Base-by-base conservation (phyloP, 768 basidiomycete species). In the Lactifluus volemus region DNA sequence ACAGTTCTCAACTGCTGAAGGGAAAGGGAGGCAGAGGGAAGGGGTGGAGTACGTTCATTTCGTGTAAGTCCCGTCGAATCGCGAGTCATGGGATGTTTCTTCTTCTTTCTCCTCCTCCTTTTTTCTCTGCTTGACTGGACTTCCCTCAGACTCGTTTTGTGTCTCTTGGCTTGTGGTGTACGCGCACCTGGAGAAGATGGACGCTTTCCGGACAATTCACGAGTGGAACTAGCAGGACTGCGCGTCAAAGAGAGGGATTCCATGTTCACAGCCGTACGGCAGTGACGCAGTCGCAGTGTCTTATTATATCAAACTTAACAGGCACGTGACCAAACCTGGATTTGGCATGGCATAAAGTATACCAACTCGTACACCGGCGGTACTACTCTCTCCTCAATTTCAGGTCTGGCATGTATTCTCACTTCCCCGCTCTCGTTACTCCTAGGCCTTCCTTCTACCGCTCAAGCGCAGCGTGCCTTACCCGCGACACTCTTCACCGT, bases 31-130 rank as follows among this genome's bases (percentile, higher is more conserved):
- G 21, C 15, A 12, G 25, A 42, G 17, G 7, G 12, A 34, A 38
- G 42, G 15, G 55, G 39, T 30, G 55, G 41, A 34, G 51, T n/a
- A 4, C 9, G 30, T 25, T 49, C 55, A 11, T 25, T 41, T 52
- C 47, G 44, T 8, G 19, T 3, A 29, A 29, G n/a, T 11, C 19
- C 56, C 15, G 50, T 53, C 19, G 30, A 25, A 8, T 58, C 48
- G 15, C 38, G 45, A 21, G 69, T 63, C 11, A 71, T 49, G 25
- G 71, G 63, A 14, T 60, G 44, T 50, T 70, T 71, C 36, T 61
- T 66, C 60, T 68, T 72, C 63, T 64, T 70, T 67, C 67, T 68
- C 21, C 63, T 67, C 41, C 67, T 55, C 53, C 60, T 70, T 67
- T 67, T 73, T 63, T 67, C 70, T 36, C 69, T 68, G 30, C 53